Evolutionary conservation across 179 eudicot species (phyloP).

Genomic region (Beta corolliflora): DNA sequence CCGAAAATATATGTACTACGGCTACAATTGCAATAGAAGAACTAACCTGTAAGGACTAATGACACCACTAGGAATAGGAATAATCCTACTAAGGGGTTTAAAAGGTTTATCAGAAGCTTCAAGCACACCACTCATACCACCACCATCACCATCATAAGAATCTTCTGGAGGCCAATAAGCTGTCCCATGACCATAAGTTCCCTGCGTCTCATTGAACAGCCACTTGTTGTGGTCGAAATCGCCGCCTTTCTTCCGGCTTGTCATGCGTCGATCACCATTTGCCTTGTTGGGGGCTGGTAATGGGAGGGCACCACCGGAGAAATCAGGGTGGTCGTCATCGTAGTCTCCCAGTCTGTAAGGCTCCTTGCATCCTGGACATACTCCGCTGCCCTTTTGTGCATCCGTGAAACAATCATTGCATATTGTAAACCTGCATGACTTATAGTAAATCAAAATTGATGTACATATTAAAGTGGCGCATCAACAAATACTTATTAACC

Average conservation of each 20-base stretch:
- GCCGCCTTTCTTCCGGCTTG: constrained; percentile 60
- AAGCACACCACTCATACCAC: constrained; percentile 43
- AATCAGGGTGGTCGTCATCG: constrained; percentile 58
- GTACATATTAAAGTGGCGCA: too few relatives aligned
- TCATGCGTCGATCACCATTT: constrained; percentile 48
- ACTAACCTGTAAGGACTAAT: constrained; percentile 77
- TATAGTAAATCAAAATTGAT: too few relatives aligned
- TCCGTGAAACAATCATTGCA: constrained; percentile 38
- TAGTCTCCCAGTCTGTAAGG: constrained; percentile 37
- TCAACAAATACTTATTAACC: too few relatives aligned
- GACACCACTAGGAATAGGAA: constrained; percentile 54
- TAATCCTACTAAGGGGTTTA: constrained; percentile 60
- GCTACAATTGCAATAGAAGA: not conserved
- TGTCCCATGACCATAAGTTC: constrained; percentile 86
- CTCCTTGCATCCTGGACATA: constrained; percentile 47
- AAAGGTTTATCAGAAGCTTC: constrained; percentile 74
- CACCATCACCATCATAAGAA: constrained; percentile 46
- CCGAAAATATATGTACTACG: too few relatives aligned
- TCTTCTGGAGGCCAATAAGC: constrained; percentile 89
- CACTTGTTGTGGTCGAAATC: constrained; percentile 88
- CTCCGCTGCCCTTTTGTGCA: constrained; percentile 33
- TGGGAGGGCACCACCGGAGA: constrained; percentile 51
- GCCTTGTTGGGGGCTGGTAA: constrained; percentile 57
- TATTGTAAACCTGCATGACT: constrained; percentile 34
- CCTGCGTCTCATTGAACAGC: constrained; percentile 74